These are phyloP conservation scores for Argentina anserina DNA, from an alignment of 306 rosid species.

Conservation along the genomic window DNA sequence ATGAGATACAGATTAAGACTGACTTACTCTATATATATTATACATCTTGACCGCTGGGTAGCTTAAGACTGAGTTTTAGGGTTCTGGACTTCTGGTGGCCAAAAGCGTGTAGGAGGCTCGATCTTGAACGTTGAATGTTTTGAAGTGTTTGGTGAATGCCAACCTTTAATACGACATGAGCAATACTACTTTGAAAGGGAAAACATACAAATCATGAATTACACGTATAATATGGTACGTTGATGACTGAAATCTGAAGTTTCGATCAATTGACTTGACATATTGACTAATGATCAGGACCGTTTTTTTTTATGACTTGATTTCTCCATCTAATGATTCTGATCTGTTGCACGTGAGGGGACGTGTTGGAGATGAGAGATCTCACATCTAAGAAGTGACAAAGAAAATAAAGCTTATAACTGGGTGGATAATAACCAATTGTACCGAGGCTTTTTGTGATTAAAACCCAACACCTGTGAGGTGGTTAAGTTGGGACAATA, in stretches of 20 bases:
- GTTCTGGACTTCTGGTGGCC: neutral
- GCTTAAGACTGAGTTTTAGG: neutral
- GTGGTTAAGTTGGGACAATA: too few relatives aligned
- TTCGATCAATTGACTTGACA: constrained; percentile 12
- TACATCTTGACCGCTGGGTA: neutral
- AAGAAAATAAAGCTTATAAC: too few relatives aligned
- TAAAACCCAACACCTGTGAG: too few relatives aligned
- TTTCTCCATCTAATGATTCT: too few relatives aligned
- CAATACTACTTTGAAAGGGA: neutral
- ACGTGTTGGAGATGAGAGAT: too few relatives aligned
- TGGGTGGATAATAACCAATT: too few relatives aligned
- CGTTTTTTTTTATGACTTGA: neutral
- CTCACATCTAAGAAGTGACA: too few relatives aligned
- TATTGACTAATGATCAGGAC: neutral
- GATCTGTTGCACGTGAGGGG: too few relatives aligned
- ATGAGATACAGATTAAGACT: neutral
- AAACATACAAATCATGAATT: neutral
- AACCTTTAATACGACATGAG: neutral
- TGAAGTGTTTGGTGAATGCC: neutral
- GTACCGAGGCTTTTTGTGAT: too few relatives aligned
- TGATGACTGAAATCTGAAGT: constrained; percentile 6
- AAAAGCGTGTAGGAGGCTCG: neutral
- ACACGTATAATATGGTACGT: neutral
- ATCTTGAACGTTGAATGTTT: constrained; percentile 13
- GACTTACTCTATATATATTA: neutral